Percentiles rank a stretch among this genome's conserved stretches.
Evolutionary conservation across 1,284 basidiomycete genomes (phyloP).

Genomic region (Stereum hirsutum): DNA sequence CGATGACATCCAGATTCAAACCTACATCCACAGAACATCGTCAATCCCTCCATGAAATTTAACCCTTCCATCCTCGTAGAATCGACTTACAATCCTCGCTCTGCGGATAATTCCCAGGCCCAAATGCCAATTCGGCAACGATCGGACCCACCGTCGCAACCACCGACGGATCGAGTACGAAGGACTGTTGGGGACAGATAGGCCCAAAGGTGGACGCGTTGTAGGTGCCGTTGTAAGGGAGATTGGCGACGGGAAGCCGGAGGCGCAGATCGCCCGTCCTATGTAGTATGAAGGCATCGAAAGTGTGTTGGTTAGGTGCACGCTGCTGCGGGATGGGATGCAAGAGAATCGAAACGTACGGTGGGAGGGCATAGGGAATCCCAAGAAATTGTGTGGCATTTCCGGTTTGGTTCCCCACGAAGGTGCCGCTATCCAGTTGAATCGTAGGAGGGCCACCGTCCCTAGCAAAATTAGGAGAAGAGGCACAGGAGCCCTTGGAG

Average conservation of each 20-base stretch:
- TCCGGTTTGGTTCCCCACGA: conserved; percentile 3
- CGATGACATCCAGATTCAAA: conserved; percentile 26
- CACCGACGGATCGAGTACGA: conserved; percentile 6
- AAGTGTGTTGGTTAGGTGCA: background rate
- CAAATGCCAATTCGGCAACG: background rate
- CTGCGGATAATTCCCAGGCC: background rate
- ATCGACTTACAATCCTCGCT: conserved; percentile 14
- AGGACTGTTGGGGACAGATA: conserved; percentile 26
- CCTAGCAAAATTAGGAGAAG: too few relatives aligned
- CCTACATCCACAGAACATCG: conserved; percentile 15
- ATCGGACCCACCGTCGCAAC: conserved; percentile 1
- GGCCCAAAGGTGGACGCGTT: conserved; percentile 20
- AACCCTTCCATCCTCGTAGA: background rate
- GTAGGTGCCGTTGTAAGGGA: conserved; percentile 21
- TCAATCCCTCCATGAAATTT: background rate
- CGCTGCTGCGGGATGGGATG: background rate
- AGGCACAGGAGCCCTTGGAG: too few relatives aligned
- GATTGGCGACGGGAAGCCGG: conserved; percentile 21
- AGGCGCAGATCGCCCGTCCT: conserved; percentile 21
- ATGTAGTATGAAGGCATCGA: background rate
- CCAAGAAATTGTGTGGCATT: conserved; percentile 10
- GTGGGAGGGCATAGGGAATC: conserved; percentile 14
- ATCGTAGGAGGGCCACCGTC: too few relatives aligned
- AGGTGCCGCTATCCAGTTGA: conserved; percentile 5
- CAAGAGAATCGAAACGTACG: conserved; percentile 6